These are phyloP conservation scores for Acanthamoeba quina DNA, from an alignment of 208 protist species.

Conservation along the genomic window DNA sequence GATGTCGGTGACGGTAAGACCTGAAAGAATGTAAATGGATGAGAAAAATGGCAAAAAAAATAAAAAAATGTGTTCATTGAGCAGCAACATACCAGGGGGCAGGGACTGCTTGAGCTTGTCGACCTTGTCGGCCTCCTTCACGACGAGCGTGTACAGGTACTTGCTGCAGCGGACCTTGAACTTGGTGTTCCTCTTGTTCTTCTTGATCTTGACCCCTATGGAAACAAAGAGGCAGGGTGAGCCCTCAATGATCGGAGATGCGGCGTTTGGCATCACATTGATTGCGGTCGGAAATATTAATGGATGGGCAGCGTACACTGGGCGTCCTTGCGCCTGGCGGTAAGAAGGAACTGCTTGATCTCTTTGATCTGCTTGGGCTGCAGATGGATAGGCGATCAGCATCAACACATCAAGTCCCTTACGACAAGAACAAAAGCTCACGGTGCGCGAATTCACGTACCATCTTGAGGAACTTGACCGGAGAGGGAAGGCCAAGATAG, in stretches of 20 bases:
- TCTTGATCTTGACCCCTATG: conserved; percentile 87
- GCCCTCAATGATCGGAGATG: not conserved
- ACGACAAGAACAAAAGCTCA: not conserved
- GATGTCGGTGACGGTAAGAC: conserved; percentile 54
- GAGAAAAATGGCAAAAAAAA: too few species aligned
- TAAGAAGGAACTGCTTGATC: conserved; percentile 89
- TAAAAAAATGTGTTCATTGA: not conserved
- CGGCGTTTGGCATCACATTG: not conserved
- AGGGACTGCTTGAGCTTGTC: conserved; percentile 89
- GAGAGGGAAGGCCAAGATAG: conserved; percentile 67
- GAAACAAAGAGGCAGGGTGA: not conserved
- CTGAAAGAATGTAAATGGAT: not conserved
- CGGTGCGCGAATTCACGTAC: not conserved
- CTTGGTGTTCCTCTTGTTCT: conserved; percentile 86
- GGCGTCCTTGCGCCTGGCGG: conserved; percentile 86
- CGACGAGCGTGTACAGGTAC: too few species aligned
- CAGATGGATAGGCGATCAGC: not conserved
- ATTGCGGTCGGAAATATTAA: not conserved
- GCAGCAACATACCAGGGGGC: conserved; percentile 78
- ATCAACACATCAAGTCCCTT: not conserved
- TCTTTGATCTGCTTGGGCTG: conserved; percentile 89
- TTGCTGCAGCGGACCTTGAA: conserved; percentile 89
- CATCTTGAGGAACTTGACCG: too few species aligned
- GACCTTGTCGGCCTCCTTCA: conserved; percentile 85
- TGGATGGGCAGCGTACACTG: conserved; percentile 36